Base-by-base conservation (phyloP, 139 green algal genomes). In the Marvania coccoides region DNA sequence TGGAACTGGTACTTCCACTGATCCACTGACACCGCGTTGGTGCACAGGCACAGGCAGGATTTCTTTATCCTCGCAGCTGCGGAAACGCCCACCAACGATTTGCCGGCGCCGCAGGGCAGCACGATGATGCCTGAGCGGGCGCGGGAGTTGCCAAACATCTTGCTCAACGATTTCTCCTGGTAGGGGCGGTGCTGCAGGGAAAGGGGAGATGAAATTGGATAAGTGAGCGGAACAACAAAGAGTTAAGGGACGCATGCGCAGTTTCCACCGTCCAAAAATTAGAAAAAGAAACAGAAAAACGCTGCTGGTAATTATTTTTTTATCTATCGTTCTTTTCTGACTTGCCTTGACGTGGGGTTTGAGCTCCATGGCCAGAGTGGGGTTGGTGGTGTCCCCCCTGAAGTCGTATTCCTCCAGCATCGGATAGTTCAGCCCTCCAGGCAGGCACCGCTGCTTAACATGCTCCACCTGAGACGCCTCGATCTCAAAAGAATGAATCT, bases 361-460 rank as follows among this genome's bases (percentile, higher is more conserved):
- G n/a, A 99, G 82, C 40, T 94, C 90, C 2, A 95, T 85, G 42
- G 69, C 60, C 15, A 96, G 66, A 48, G 84, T 59, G 1, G 84
- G 74, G 65, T 93, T 95, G 42, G 64, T 45, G 6, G 58, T 71
- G 78, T 96, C 91, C 23, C 56, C 30, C 29, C 37, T 75, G 76
- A 97, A 99, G 84, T 99, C 94, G 65, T 99, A 99, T 83, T 99
- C 94, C 67, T 99, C 94, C 61, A 98, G 75, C 84, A 98, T 94
- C 4, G 94, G 94, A 78, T 91, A 96, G 79, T 98, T 94, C 6
- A 99, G 77, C 6, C 76, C 83, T 4, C 76, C 78, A 8, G 91
- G 93, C 46, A 99, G 76, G 76, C 94, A 98, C 15, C 91, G 78
- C 72, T 81, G 65, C 83, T 98, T 98, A 36, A 99, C 93, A 29